Base-by-base conservation (phyloP, 2,329 filamentous ascomycete species). In the Ploettnerulaceae sp. region DNA sequence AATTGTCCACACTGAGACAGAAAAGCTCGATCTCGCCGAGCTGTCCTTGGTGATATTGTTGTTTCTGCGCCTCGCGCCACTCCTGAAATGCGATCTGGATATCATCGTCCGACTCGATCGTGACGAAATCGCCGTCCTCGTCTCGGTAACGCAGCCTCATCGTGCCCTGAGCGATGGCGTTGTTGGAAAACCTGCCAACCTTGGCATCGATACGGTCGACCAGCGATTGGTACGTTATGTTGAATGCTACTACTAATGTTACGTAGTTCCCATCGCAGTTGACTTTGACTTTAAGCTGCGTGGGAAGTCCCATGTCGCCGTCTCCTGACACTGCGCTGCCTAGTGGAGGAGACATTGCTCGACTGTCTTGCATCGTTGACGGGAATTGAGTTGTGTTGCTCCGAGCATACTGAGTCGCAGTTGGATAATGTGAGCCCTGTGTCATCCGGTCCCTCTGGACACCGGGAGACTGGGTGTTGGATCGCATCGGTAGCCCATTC, bases 191-290 rank as follows among this genome's bases (percentile, higher is more conserved):
- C 45, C 88, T 82, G 49, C 86, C 86, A 48, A 98, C 78, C 66
- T 98, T 98, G 21, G 89, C 89, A 62, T 98, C 93, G 59, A 98
- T 96, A 8, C 93, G 86, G 64, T 97, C 93, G 54, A 93, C 89
- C 45, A 98, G 75, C 18, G 88, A 93, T 56, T 93, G 88, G 67
- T 94, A 97, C 31, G 88, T 85, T 60, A 97, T 97, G 64, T 94
- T 95, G 67, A 89, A 94, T 24, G 89, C 86, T 32, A 95, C 94
- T 8, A 98, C 91, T n/a, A 98, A 76, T 1, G 91, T 96, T 49
- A 96, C 85, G 57, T 94, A 94, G 62, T 90, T 93, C 36, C 86
- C 85, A 49, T 93, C 88, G 63, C 88, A 94, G 62, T 91, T 91
- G 47, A 98, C 89, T 65, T 94, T 95, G 40, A 96, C 90, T 69